Base-by-base conservation (phyloP, 1,284 basidiomycete genomes). In the Cutaneotrichosporon spelunceum region DNA sequence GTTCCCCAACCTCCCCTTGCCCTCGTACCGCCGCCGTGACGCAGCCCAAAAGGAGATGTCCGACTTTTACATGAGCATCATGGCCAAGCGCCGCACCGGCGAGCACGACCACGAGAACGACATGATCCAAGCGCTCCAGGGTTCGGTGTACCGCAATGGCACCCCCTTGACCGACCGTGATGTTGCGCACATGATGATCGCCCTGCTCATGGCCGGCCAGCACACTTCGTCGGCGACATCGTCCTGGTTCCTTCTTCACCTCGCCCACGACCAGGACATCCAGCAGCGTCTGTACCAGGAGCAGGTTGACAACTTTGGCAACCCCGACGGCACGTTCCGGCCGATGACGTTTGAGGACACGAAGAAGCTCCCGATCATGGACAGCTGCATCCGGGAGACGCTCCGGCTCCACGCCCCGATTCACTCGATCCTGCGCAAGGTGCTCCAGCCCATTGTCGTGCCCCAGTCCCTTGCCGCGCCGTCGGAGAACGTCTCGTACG, bases 161-260 rank as follows among this genome's bases (percentile, higher is more conserved):
- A 83, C 85, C 45, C 75, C 83, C 1, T 84, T 99, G 34, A 84
- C 84, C 55, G 92, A 98, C 73, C 87, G 90, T 67, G 93, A 98
- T 78, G 89, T 99, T 66, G 93, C 96, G 0, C 66, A 67, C 66
- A 67, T 67, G 60, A 64, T 67, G 63, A 27, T 33, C 42, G 42
- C 50, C 30, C 36, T 59, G 26, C 86, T 95, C 66, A 94, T 95
- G 93, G 95, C 95, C 44, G 96, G 96, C 27, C 96, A 99, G 80
- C 96, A 99, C 81, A 99, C 96, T 0, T 91, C 89, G 69, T 94
- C 93, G 21, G 90, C 95, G 0, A 91, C 92, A 11, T 87, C 87
- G 26, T 88, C 91, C 5, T 99, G 96, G 96, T 79, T 88, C n/a
- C 82, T 99, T 44, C 84, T 98, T 53, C 91, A 96, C 71, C 79